Percentiles rank a stretch among this genome's conserved stretches.
These are phyloP conservation scores for Candida suzukii DNA, from an alignment of 805 yeast genomes.

Conservation along the genomic window DNA sequence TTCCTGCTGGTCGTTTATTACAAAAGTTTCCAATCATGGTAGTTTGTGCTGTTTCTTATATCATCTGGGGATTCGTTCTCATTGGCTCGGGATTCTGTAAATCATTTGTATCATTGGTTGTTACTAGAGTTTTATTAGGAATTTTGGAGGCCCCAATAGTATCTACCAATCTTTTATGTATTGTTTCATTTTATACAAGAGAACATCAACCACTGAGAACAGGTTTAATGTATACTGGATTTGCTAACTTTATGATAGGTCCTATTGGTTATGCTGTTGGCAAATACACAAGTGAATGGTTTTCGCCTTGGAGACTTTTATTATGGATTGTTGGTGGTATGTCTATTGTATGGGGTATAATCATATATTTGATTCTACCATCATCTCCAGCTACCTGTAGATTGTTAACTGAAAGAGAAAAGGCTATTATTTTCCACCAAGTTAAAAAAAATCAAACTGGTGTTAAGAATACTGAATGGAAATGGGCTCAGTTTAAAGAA, in stretches of 20 bases:
- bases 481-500: conserved; percentile 49
- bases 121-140: conserved; percentile 42
- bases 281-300: conserved; percentile 28
- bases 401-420: conserved; percentile 42
- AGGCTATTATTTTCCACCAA: conserved; percentile 42
- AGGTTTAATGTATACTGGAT: conserved; percentile 36
- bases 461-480: conserved; percentile 47
- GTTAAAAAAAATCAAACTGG: conserved; percentile 56
- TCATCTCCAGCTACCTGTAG: conserved; percentile 47
- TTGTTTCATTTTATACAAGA: conserved; percentile 49
- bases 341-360: conserved; percentile 44
- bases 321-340: conserved; percentile 53
- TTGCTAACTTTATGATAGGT: conserved; percentile 40
- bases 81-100: conserved; percentile 37
- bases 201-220: conserved; percentile 35
- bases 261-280: conserved; percentile 42
- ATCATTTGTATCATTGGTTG: conserved; percentile 37
- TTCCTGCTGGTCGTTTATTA: conserved; percentile 31
- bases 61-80: conserved; percentile 29
- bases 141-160: conserved; percentile 45
- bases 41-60: conserved; percentile 22
- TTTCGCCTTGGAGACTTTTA: conserved; percentile 53
- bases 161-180: conserved; percentile 47
- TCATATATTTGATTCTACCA: conserved; percentile 33
- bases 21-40: conserved; percentile 29